These are phyloP conservation scores for Amorphotheca resinae DNA, from an alignment of 495 filamentous ascomycete genomes.

Conservation along the genomic window DNA sequence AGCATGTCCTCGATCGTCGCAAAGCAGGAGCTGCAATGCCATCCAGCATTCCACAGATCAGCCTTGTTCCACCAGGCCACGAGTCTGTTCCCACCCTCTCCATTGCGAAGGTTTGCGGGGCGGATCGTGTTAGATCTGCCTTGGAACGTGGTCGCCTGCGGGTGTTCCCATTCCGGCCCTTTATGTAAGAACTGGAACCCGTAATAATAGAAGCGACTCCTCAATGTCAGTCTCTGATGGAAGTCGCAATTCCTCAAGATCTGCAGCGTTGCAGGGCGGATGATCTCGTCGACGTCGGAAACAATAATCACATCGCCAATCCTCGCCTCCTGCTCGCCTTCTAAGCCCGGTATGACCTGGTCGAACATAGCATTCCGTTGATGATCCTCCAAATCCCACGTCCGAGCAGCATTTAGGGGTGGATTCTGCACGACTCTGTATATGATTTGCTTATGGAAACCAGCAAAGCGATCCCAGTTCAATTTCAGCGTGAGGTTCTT, in stretches of 20 bases:
- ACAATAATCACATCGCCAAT: constrained; percentile 27
- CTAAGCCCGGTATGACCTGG: constrained; percentile 23
- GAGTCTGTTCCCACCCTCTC: constrained; percentile 17
- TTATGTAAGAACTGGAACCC: constrained; percentile 33
- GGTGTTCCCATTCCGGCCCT: constrained; percentile 29
- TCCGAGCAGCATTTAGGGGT: constrained; percentile 10
- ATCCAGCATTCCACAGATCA: constrained; percentile 27
- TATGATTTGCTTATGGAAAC: constrained; percentile 31
- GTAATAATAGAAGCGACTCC: constrained; percentile 33
- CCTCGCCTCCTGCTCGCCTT: constrained; percentile 16
- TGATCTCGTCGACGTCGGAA: constrained; percentile 32
- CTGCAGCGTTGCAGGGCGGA: constrained; percentile 24
- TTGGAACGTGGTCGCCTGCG: constrained; percentile 31
- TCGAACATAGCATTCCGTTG: constrained; percentile 27
- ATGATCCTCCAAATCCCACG: constrained; percentile 28
- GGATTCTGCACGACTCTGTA: constrained; percentile 26
- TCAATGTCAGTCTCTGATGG: constrained; percentile 26
- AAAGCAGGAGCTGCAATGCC: constrained; percentile 37
- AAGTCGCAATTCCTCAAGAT: constrained; percentile 31
- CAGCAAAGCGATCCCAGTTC: constrained; percentile 26
- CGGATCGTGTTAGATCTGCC: constrained; percentile 26
- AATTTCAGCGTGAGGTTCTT: constrained; percentile 27
- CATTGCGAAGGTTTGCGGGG: constrained; percentile 29
- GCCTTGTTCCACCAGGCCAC: constrained; percentile 17
- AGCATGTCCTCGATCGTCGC: constrained; percentile 27